phyloP scores from a whole-genome alignment of 441 rosid genomes.

The Bocquillonia castaneifolia region DNA sequence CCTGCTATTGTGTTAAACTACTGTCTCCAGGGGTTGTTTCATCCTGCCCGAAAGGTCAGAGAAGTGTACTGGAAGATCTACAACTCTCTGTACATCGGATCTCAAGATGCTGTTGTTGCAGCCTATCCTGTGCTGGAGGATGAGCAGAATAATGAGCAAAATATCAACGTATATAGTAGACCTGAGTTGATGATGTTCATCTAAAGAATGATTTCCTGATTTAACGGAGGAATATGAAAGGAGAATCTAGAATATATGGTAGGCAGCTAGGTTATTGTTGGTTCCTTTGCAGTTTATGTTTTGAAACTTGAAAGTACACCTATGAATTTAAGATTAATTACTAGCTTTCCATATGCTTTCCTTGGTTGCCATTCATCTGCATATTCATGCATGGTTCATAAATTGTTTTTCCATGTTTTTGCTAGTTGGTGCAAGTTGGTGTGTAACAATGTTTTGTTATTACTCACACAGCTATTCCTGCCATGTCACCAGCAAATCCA shows the following conservation, averaged over 20 bases:
- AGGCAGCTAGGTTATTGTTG: neutral
- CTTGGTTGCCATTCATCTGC: neutral
- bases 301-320: neutral
- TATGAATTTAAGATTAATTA: conserved; percentile 3
- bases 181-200: conserved; percentile 83
- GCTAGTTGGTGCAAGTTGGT: neutral
- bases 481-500: neutral
- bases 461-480: neutral
- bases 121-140: conserved; percentile 78
- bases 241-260: too few species aligned
- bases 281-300: neutral
- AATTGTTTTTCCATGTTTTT: neutral
- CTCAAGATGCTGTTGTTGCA: conserved; percentile 89
- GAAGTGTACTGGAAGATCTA: conserved; percentile 99
- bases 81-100: conserved; percentile 83
- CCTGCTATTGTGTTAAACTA: conserved; percentile 78
- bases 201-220: conserved; percentile 24
- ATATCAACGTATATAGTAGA: conserved; percentile 67
- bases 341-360: neutral
- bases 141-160: conserved; percentile 64
- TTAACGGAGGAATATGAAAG: neutral
- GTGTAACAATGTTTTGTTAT: neutral
- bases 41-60: conserved; percentile 92
- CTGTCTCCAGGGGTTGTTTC: conserved; percentile 94
- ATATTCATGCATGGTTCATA: neutral